Evolutionary conservation across 2,329 filamentous ascomycete genomes (phyloP).

Genomic region (Microdochium paspali): DNA sequence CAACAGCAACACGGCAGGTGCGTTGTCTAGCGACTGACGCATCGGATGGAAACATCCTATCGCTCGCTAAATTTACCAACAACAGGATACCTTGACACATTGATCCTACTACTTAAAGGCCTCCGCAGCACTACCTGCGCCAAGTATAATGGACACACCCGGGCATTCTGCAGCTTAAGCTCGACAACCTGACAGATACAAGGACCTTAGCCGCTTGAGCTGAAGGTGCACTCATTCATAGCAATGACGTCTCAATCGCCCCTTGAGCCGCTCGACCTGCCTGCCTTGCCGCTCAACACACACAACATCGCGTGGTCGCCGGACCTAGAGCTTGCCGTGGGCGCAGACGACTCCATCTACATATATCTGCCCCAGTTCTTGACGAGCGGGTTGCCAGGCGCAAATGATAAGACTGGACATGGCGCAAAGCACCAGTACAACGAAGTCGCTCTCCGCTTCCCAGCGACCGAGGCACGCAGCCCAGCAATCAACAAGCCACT

Average conservation of each 20-base stretch:
- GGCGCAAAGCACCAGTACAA: slow-evolving; percentile 17
- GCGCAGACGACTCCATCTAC: slow-evolving; percentile 44
- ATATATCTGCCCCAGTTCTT: slow-evolving; percentile 39
- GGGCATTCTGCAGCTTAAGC: no score
- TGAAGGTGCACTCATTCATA: no score
- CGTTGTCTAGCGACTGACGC: no score
- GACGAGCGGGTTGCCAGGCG: slow-evolving; percentile 4
- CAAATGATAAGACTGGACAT: slow-evolving; percentile 2
- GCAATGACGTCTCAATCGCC: slow-evolving; percentile 26
- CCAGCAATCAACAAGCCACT: slow-evolving; percentile 18
- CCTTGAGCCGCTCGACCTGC: slow-evolving; percentile 34
- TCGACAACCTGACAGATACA: no score
- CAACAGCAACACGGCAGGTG: no score
- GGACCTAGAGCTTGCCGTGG: slow-evolving; percentile 47
- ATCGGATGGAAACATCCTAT: no score
- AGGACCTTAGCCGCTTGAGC: no score
- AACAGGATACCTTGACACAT: no score
- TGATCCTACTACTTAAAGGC: no score
- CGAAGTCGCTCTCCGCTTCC: slow-evolving; percentile 19
- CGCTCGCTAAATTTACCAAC: no score
- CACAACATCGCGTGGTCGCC: slow-evolving; percentile 42
- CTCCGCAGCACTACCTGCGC: no score
- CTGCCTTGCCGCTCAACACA: slow-evolving; percentile 31
- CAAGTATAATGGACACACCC: no score
- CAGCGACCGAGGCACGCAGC: slow-evolving; percentile 13